Conservation (phyloP, 495 filamentous ascomycete species). For the Barbatosphaeria neglecta region DNA sequence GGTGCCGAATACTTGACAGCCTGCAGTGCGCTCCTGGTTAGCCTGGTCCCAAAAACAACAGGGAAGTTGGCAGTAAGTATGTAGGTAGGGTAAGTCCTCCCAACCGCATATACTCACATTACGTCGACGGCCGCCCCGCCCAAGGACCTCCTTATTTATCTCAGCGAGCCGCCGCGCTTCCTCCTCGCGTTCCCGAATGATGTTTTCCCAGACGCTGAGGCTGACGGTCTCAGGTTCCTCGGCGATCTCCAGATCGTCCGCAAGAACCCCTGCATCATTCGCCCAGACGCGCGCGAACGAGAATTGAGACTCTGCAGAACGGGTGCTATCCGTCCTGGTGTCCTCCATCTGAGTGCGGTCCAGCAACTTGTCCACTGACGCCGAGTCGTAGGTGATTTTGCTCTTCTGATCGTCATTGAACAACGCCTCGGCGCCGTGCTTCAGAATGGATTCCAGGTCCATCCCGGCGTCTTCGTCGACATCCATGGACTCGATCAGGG, state of each 20-base stretch:
- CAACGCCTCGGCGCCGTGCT: slow-evolving; percentile 74
- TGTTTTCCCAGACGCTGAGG: slow-evolving; percentile 74
- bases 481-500: slow-evolving; percentile 83
- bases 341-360: slow-evolving; percentile 76
- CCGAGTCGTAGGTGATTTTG: slow-evolving; percentile 62
- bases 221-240: slow-evolving; percentile 45
- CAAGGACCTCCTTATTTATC: slow-evolving; percentile 54
- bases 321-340: slow-evolving; percentile 41
- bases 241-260: slow-evolving; percentile 30
- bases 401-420: slow-evolving; percentile 63
- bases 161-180: slow-evolving; percentile 58
- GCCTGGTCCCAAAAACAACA: background rate
- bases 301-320: slow-evolving; percentile 65
- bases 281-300: slow-evolving; percentile 89
- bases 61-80: too few species aligned
- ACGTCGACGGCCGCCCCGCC: slow-evolving; percentile 64
- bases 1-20: background rate
- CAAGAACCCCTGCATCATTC: slow-evolving; percentile 49
- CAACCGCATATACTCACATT: slow-evolving; percentile 25
- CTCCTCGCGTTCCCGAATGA: slow-evolving; percentile 69
- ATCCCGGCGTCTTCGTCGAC: slow-evolving; percentile 58
- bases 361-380: slow-evolving; percentile 74
- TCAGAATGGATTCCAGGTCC: slow-evolving; percentile 80
- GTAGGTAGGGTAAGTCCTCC: slow-evolving; percentile 13
- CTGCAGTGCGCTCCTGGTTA: background rate